Evolutionary conservation across 1,284 basidiomycete genomes (phyloP).

Genomic region (Pholiota adiposa): DNA sequence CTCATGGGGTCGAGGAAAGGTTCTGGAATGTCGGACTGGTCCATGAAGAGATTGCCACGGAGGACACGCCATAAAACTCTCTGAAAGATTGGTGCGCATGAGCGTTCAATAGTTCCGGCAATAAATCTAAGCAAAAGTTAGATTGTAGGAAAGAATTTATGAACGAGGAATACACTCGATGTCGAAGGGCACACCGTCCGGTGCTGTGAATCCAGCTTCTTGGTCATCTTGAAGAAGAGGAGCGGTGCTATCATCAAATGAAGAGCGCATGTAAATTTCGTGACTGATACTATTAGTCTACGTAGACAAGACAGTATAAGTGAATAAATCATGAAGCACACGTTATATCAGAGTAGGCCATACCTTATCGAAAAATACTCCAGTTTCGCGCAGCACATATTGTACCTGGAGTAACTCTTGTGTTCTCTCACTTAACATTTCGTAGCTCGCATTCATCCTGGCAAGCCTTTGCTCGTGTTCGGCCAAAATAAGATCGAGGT

Average conservation of each 20-base stretch:
- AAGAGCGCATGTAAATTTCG: slow-evolving; percentile 82
- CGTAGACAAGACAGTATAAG: too few relatives aligned
- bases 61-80: slow-evolving; percentile 98
- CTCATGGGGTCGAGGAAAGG: slow-evolving; percentile 89
- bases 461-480: slow-evolving; percentile 88
- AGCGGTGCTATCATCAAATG: slow-evolving; percentile 92
- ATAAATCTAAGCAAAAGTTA: slow-evolving; percentile 71
- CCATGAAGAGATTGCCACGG: slow-evolving; percentile 99
- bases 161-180: slow-evolving; percentile 69
- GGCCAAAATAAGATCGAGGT: slow-evolving; percentile 85
- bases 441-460: slow-evolving; percentile 96
- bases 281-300: slow-evolving; percentile 83
- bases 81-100: slow-evolving; percentile 93
- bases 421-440: slow-evolving; percentile 85
- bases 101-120: slow-evolving; percentile 94
- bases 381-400: slow-evolving; percentile 94
- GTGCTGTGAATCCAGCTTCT: slow-evolving; percentile 63
- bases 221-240: slow-evolving; percentile 93
- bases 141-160: slow-evolving; percentile 8
- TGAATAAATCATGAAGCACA: too few relatives aligned
- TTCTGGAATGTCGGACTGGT: slow-evolving; percentile 94
- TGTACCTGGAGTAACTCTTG: slow-evolving; percentile 92
- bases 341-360: slow-evolving; percentile 21
- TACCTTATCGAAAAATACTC: slow-evolving; percentile 93
- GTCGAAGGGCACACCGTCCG: slow-evolving; percentile 71